Percentiles rank a stretch among this genome's conserved stretches.
Conservation (phyloP, 2,329 filamentous ascomycete species). For the Gaeumannomyces tritici region DNA sequence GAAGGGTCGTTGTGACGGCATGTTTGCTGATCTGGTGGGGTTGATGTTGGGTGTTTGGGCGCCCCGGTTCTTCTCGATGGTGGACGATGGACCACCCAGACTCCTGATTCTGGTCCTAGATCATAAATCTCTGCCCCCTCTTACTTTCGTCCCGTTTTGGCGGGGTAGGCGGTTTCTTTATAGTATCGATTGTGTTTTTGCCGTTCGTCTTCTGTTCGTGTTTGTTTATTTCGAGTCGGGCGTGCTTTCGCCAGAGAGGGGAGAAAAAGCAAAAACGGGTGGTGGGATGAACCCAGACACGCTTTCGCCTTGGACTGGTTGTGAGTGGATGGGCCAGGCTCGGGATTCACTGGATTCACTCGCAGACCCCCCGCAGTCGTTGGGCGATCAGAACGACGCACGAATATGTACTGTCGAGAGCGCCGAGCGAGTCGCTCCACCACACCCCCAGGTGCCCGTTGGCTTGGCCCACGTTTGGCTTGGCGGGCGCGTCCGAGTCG, state of each 20-base stretch:
- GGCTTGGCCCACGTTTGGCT: not conserved
- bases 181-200: not conserved
- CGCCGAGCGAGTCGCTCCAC: not conserved
- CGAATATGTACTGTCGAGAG: not conserved
- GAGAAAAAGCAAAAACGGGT: not conserved
- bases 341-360: not conserved
- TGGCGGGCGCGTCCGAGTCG: not conserved
- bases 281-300: not conserved
- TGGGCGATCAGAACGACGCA: not conserved
- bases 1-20: conserved; percentile 45
- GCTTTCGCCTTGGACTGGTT: not conserved
- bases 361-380: not conserved
- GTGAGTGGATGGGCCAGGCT: not conserved
- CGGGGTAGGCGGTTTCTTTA: not conserved
- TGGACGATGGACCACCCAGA: not conserved
- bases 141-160: not conserved
- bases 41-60: not conserved
- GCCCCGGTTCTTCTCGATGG: not conserved
- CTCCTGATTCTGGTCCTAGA: not conserved
- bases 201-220: not conserved
- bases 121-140: not conserved
- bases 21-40: conserved; percentile 13
- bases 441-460: not conserved
- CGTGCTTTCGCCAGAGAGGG: not conserved
- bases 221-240: too few species aligned